Base-by-base conservation (phyloP, 129 eudicot species). In the Artemisia argyi region DNA sequence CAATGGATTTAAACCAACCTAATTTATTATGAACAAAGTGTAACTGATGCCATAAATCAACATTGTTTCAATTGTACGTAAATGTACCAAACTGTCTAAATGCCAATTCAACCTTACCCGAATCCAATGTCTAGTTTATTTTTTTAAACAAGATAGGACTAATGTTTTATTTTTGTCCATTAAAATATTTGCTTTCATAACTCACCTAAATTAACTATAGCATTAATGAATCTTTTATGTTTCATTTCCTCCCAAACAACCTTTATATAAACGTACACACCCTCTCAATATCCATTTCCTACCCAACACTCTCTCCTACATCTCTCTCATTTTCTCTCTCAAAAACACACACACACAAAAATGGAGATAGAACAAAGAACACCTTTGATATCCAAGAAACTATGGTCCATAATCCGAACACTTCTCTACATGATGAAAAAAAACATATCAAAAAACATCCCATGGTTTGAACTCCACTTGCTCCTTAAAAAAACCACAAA, bases 401-500 rank as follows among this genome's bases (percentile, higher is more conserved):
- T 91, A 11, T 85, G 95, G 85, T 54, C 82, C 26, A 73, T 83
- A 16, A 46, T 84, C 32, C 76, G 86, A 71, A 69, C 82, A 76
- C 78, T 88, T 4, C 52, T 86, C 13, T 79, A 78, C 78, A 84
- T 91, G 82, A 11, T 84, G 66, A 86, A 75, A 53, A 91, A 82
- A 76, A 79, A 81, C 24, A 51, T 88, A 7, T 65, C 83, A 10
- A 85, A 84, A 75, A 82, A 74, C 80, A 85, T 83, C n/a, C 66
- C 87, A 19, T 81, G 86, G 87, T 44, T 83, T 6, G 92, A 83
- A 17, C 69, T 91, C 42, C 84, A 83, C 66, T 57, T 82, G 79
- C 61, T 91, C 68, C 22, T 88, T 5, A 86, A 88, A 71, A 70
- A 82, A 55, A 84, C 91, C 56, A 83, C 91, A 57, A 83, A 90